Evolutionary conservation across 1,284 basidiomycete species (phyloP), one percentile per base, ranked within the genome.

Genomic region (Peniophora sp.): DNA sequence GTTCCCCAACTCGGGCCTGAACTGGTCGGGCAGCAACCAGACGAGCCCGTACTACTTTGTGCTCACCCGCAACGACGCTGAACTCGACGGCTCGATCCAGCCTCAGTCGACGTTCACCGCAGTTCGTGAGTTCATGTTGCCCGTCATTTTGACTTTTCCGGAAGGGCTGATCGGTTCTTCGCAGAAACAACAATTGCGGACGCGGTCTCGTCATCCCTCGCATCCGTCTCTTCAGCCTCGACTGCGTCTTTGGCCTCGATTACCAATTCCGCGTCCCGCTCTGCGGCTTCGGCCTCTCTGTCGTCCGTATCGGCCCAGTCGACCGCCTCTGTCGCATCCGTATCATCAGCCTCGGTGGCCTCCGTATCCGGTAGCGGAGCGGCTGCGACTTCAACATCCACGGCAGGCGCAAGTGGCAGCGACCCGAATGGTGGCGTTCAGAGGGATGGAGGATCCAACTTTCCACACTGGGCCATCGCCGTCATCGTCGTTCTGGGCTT

Each of bases 381-480:
- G n/a, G 35, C 47, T 17, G 47, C 47, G 12, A 36, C 37, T 20
- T 41, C 37, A 15, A 41, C 18, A 8, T 5, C 37, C 37, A 8
- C 15, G 8, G 18, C 37, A n/a, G 18, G 18, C 15, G n/a, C 37
- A 5, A 41, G n/a, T 41, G 37, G n/a, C 12, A 12, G 27, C 12
- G 27, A 32, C 27, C 37, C 37, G 37, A 41, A 41, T 15, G 77
- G 72, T 27, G 68, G 56, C 52, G 69, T 88, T 15, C 85, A 88
- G 61, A 57, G 64, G 34, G 57, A 62, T 20, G 54, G 54, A 44
- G 62, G 56, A 44, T 62, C 73, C 3, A 59, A 70, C 20, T 88
- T 92, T 61, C 89, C 89, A 2, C 78, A 79, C 60, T 92, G 89
- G 88, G 90, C 86, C n/a, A 92, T 92, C 55, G 89, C 89, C 42